Evolutionary conservation across 1,284 basidiomycete species (phyloP), one percentile per base, ranked within the genome.

Genomic region (Entoloma clypeatum): DNA sequence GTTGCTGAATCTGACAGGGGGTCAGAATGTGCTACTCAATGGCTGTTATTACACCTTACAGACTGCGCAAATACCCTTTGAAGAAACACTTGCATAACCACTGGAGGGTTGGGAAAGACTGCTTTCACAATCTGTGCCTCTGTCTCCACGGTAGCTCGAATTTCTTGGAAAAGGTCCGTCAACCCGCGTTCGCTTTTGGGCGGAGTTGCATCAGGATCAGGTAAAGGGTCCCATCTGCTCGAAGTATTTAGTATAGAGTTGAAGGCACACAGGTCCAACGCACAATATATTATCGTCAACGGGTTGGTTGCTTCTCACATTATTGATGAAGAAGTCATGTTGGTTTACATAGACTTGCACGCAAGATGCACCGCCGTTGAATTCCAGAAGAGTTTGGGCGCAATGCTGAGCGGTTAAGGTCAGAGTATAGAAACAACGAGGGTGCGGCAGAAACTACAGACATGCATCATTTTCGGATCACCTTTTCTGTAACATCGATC

Each of bases 341-440:
- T 99, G 96, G 57, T 99, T 99, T 48, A 99, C 96, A 59, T 99
- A 99, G 21, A 99, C 92, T 64, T 98, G 94, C 4, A 99, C 90
- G 59, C 95, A 99, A 4, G 92, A 94, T 26, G 86, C 76, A 7
- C 96, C 96, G 3, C 96, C 96, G 55, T 99, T 99, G 71, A 99
- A 99, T 59, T 97, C 95, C 31, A 97, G 79, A 3, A 99, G 69
- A 2, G 93, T 96, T 67, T 94, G 90, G 1, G 96, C 95, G 58
- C 95, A 98, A 60, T 99, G 96, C 90, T 96, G 36, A 6, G 16
- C 18, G 27, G n/a, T n/a, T n/a, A n/a, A 25, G 23, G 7, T 31
- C 14, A 10, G 18, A 17, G 9, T 22, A 24, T 16, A 23, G 34
- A n/a, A 38, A 43, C 29, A 6, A 23, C 19, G 37, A 28, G 29